These are phyloP conservation scores for Sextonia rubra DNA, from an alignment of 164 flowering plant species.

Conservation along the genomic window DNA sequence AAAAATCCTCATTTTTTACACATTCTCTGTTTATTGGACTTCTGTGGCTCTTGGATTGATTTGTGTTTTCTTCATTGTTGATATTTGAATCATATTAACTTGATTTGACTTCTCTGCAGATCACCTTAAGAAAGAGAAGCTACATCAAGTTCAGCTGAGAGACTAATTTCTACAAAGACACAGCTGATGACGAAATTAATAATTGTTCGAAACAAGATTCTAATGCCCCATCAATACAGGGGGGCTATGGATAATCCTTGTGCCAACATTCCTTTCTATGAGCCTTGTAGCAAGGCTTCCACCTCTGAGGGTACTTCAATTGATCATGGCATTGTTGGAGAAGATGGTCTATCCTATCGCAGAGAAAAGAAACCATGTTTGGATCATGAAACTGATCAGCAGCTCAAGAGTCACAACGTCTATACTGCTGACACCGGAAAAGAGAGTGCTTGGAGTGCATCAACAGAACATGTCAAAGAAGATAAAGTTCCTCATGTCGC, in stretches of 20 bases:
- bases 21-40: too few species aligned
- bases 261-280: not conserved
- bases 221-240: not conserved
- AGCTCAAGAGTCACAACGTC: not conserved
- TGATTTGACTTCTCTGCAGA: not conserved
- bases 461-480: not conserved
- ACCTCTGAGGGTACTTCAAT: conserved; percentile 51
- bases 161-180: not conserved
- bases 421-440: not conserved
- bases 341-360: not conserved
- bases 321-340: conserved; percentile 25
- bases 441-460: not conserved
- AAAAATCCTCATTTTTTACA: too few species aligned
- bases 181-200: not conserved
- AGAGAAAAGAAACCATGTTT: not conserved
- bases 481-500: not conserved
- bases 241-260: not conserved
- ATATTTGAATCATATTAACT: not conserved
- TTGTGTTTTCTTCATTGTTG: too few species aligned
- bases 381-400: not conserved
- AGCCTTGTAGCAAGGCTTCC: conserved; percentile 9
- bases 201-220: conserved; percentile 5
- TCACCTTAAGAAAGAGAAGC: not conserved
- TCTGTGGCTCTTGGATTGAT: too few species aligned
- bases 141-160: not conserved